These are phyloP conservation scores for Lichtheimia corymbifera DNA, from an alignment of 371 early-diverging fungal genomes.

Conservation along the genomic window DNA sequence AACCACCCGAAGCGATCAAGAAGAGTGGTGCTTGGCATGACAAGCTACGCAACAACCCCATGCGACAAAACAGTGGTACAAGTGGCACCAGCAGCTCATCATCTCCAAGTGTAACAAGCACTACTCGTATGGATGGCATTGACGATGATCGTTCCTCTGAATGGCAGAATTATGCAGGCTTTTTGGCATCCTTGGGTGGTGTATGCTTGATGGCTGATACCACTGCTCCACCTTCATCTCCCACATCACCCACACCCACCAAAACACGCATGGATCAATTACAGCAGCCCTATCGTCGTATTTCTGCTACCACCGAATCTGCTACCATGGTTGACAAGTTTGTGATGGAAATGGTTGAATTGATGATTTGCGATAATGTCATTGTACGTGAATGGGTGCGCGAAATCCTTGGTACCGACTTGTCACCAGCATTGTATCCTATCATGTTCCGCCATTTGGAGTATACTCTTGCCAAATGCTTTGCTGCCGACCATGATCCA, in stretches of 20 bases:
- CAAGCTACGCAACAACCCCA: conserved; percentile 33
- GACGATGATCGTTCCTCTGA: conserved; percentile 54
- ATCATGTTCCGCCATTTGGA: conserved; percentile 85
- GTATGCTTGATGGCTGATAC: conserved; percentile 58
- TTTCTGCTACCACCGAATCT: conserved; percentile 48
- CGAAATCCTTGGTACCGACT: conserved; percentile 85
- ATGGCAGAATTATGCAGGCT: conserved; percentile 75
- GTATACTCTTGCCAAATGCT: conserved; percentile 73
- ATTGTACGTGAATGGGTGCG: conserved; percentile 90
- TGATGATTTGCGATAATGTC: conserved; percentile 82
- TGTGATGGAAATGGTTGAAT: conserved; percentile 83
- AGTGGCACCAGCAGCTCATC: conserved; percentile 11
- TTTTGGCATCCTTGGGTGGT: conserved; percentile 70
- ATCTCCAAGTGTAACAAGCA: conserved; percentile 5
- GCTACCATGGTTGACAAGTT: conserved; percentile 78
- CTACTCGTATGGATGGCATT: conserved; percentile 19
- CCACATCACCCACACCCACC: conserved; percentile 14
- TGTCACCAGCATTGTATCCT: conserved; percentile 81
- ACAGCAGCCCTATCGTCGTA: conserved; percentile 26
- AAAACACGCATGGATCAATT: conserved; percentile 1
- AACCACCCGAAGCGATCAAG: conserved; percentile 26
- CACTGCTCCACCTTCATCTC: conserved; percentile 29
- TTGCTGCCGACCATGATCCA: conserved; percentile 76
- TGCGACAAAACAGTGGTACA: conserved; percentile 21
- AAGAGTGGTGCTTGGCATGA: conserved; percentile 43